Evolutionary conservation across 2,329 filamentous ascomycete species (phyloP).

Genomic region (Penicillium brevicompactum): DNA sequence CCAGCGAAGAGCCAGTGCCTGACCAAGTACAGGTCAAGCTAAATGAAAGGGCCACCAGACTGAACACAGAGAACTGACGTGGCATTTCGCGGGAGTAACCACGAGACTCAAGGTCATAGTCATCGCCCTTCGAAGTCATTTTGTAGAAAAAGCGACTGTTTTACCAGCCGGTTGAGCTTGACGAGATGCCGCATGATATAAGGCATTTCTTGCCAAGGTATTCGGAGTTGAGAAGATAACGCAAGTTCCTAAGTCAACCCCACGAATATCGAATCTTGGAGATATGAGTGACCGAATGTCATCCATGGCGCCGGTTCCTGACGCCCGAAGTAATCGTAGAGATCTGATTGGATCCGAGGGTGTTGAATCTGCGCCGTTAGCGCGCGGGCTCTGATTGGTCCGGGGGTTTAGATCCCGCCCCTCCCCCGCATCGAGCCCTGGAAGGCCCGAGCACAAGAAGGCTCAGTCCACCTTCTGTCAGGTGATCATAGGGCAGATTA

Average conservation of each 20-base stretch:
- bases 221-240: not conserved
- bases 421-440: not conserved
- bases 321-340: not conserved
- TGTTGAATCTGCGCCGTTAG: not conserved
- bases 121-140: not conserved
- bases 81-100: conserved; percentile 6
- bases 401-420: not conserved
- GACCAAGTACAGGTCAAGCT: conserved; percentile 12
- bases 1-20: conserved; percentile 8
- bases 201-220: not conserved
- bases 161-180: not conserved
- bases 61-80: conserved; percentile 8
- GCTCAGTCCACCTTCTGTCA: no score
- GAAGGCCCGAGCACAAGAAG: not conserved
- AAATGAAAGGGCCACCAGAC: conserved; percentile 4
- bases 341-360: not conserved
- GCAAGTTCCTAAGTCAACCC: not conserved
- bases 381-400: not conserved
- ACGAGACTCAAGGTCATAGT: conserved; percentile 2
- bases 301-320: not conserved
- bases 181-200: not conserved
- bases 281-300: not conserved
- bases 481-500: no score
- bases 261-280: not conserved
- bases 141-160: not conserved